phyloP scores from a whole-genome alignment of 2,329 filamentous ascomycete species.

The Pezicula carpinea region DNA sequence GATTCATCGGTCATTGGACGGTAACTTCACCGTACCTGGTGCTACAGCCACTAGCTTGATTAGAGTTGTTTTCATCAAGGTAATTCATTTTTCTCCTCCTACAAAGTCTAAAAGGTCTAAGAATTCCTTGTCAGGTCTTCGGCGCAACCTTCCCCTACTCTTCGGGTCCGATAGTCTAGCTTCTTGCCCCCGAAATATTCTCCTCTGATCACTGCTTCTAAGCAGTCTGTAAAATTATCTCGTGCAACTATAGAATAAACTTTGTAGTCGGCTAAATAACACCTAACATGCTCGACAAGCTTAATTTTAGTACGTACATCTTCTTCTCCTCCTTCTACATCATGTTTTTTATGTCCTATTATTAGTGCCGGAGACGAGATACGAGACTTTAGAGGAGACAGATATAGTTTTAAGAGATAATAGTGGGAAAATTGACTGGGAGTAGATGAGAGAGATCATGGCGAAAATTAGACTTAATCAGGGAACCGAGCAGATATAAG shows the following conservation, averaged over 20 bases:
- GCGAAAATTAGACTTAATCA: neutral
- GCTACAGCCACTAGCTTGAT: constrained; percentile 29
- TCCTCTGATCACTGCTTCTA: constrained; percentile 34
- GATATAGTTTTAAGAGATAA: constrained; percentile 32
- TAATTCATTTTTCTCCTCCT: neutral
- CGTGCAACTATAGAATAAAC: constrained; percentile 8
- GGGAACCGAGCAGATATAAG: neutral
- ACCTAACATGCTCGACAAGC: constrained; percentile 33
- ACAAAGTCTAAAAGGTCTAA: neutral
- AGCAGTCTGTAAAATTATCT: constrained; percentile 27
- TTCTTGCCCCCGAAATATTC: constrained; percentile 68
- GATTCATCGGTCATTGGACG: constrained; percentile 43
- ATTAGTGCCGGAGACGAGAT: constrained; percentile 40
- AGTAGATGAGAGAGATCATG: neutral
- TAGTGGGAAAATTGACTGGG: neutral
- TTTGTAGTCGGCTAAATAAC: constrained; percentile 22
- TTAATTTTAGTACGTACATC: constrained; percentile 39
- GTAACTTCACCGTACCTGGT: neutral
- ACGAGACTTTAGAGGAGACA: constrained; percentile 38
- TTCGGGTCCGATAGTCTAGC: constrained; percentile 57
- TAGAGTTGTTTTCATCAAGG: constrained; percentile 28
- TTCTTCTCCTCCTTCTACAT: constrained; percentile 39
- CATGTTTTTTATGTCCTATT: constrained; percentile 36
- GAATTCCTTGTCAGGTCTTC: constrained; percentile 10
- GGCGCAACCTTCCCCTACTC: constrained; percentile 15